phyloP scores from a whole-genome alignment of 2,329 filamentous ascomycete species.

The Fusarium sp. region DNA sequence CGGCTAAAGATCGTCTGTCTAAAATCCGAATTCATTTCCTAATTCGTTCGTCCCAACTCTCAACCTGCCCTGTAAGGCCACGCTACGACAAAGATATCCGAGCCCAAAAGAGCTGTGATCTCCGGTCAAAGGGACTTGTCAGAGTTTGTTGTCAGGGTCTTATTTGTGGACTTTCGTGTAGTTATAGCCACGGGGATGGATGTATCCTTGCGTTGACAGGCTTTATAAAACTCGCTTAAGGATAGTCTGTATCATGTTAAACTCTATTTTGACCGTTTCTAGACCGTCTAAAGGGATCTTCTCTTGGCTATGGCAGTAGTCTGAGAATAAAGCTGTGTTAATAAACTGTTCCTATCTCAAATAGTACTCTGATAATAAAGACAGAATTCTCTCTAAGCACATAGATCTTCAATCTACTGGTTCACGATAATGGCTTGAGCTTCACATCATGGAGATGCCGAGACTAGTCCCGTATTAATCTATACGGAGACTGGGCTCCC shows the following conservation, averaged over 20 bases:
- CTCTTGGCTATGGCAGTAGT: neutral
- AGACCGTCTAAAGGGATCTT: neutral
- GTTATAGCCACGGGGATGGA: neutral
- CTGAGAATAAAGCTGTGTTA: neutral
- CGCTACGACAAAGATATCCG: neutral
- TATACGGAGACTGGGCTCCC: conserved; percentile 14
- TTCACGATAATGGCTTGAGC: neutral
- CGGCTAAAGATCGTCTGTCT: neutral
- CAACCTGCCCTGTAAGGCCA: neutral
- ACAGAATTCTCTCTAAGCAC: neutral
- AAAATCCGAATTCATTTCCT: neutral
- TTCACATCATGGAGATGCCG: neutral
- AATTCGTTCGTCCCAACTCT: neutral
- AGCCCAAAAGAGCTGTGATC: conserved; percentile 1
- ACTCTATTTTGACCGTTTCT: conserved; percentile 26
- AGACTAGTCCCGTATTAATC: conserved; percentile 6
- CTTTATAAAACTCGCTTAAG: conserved; percentile 34
- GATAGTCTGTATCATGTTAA: conserved; percentile 18
- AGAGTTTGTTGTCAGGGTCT: conserved; percentile 8
- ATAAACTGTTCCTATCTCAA: neutral
- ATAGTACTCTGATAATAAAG: no score
- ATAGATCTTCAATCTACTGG: neutral
- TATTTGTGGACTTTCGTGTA: conserved; percentile 3
- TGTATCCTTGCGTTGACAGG: conserved; percentile 3
- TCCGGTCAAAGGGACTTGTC: neutral